Conservation (phyloP, 805 yeast species). For the Clavispora carvajalis region DNA sequence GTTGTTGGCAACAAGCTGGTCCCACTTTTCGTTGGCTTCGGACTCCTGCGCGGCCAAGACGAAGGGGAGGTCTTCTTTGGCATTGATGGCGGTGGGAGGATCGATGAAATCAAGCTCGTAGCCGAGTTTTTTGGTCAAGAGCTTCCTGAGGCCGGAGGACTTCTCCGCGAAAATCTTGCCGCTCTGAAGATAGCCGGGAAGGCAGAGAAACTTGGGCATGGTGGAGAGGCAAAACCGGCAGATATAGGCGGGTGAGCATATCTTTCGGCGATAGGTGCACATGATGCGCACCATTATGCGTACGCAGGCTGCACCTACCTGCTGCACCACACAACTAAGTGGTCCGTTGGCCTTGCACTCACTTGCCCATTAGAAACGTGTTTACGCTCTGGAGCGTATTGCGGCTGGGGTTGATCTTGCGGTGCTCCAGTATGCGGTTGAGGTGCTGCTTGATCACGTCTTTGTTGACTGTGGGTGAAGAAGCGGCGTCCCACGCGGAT, state of each 20-base stretch:
- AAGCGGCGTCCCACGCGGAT: conserved; percentile 32
- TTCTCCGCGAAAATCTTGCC: conserved; percentile 30
- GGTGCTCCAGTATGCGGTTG: conserved; percentile 39
- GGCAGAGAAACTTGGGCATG: conserved; percentile 21
- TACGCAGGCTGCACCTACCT: neutral
- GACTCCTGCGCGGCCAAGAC: conserved; percentile 19
- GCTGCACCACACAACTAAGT: neutral
- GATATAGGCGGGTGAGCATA: no score
- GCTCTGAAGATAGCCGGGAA: conserved; percentile 37
- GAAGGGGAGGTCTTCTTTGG: conserved; percentile 26
- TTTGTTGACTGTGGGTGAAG: conserved; percentile 34
- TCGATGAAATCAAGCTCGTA: conserved; percentile 29
- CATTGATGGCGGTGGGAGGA: conserved; percentile 24
- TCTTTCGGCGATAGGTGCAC: neutral
- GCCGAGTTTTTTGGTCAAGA: conserved; percentile 21
- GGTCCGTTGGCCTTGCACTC: no score
- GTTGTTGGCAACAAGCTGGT: conserved; percentile 20
- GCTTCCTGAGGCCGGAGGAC: conserved; percentile 26
- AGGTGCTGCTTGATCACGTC: conserved; percentile 53
- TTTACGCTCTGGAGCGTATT: conserved; percentile 73
- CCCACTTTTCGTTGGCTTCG: conserved; percentile 29
- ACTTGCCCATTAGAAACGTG: conserved; percentile 38
- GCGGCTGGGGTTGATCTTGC: conserved; percentile 69
- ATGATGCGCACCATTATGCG: neutral
- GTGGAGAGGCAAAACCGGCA: no score